Base-by-base conservation (phyloP, 78 protist species). In the Cavenderia fasciculata region DNA sequence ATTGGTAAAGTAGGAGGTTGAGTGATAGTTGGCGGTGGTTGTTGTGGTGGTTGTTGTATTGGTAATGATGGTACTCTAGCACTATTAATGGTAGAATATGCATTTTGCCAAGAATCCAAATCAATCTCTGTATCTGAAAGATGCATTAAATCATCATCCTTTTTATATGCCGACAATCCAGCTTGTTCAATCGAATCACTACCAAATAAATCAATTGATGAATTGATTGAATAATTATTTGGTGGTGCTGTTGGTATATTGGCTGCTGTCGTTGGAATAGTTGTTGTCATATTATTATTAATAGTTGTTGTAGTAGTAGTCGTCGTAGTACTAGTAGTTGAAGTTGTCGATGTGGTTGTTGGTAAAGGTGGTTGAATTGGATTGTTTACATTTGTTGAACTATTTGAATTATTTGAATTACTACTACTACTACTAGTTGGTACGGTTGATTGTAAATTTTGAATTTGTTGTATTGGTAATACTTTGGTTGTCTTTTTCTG, bases 141-240 rank as follows among this genome's bases (percentile, higher is more conserved):
- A 56, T 82, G 90, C 90, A 82, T 82, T n/a, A 82, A 29, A 69
- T 82, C 90, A 68, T 82, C 90, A 5, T 82, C 90, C 44, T 82
- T 82, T 11, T 68, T 82, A 54, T 52, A 66, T 49, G 49, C 41
- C 12, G 54, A 49, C 14, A 49, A 49, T 34, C 51, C 33, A 34
- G 43, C 25, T 38, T 63, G 51, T 38, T 47, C 72, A 2, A 63
- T 8, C 7, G 72, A 33, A 65, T 82, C 90, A 14, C 79, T 29
- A 4, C 90, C 90, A 68, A 82, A 82, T 10, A 82, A 12, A 57
- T 82, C 90, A 38, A 82, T 82, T 11, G 74, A 77, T 47, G 76
- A 65, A 52, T 27, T 52, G 51, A 65, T 51, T 40, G 66, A 23
- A 41, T 8, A n/a, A n/a, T n/a, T n/a, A n/a, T n/a, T n/a, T n/a